Evolutionary conservation across 768 basidiomycete species (phyloP).

Genomic region (Suillus subalutaceus): DNA sequence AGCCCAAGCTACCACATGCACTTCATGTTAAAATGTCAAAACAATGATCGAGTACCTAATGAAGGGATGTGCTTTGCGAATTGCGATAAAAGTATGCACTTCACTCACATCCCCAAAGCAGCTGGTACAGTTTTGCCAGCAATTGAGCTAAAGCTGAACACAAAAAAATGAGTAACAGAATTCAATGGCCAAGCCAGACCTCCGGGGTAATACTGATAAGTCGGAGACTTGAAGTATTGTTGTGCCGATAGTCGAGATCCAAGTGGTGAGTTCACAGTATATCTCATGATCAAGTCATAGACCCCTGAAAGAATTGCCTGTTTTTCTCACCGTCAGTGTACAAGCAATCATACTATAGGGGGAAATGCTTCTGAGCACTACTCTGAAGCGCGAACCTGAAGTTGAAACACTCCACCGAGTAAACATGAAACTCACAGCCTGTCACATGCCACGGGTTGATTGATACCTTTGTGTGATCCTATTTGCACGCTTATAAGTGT

Average conservation of each 20-base stretch:
- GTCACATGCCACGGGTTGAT: background rate
- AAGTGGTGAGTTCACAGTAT: background rate
- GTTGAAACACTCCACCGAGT: background rate
- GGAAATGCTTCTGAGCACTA: background rate
- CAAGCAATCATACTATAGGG: background rate
- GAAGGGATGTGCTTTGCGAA: background rate
- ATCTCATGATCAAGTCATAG: background rate
- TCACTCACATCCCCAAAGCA: conserved; percentile 4
- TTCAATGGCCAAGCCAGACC: background rate
- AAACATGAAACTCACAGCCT: background rate
- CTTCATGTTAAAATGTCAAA: conserved; percentile 12
- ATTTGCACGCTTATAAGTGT: background rate
- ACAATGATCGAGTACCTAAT: conserved; percentile 12
- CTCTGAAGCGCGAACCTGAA: background rate
- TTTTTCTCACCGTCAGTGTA: background rate
- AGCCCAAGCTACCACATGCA: background rate
- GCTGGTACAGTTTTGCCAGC: conserved; percentile 8
- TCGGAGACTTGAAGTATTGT: background rate
- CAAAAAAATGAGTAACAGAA: background rate
- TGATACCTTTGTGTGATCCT: background rate
- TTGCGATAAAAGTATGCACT: background rate
- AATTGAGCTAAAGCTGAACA: background rate
- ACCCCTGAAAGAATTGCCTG: background rate
- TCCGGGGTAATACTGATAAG: background rate
- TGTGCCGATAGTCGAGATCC: background rate